Base-by-base conservation (phyloP, 2,329 filamentous ascomycete species). In the Penicillium sp. region DNA sequence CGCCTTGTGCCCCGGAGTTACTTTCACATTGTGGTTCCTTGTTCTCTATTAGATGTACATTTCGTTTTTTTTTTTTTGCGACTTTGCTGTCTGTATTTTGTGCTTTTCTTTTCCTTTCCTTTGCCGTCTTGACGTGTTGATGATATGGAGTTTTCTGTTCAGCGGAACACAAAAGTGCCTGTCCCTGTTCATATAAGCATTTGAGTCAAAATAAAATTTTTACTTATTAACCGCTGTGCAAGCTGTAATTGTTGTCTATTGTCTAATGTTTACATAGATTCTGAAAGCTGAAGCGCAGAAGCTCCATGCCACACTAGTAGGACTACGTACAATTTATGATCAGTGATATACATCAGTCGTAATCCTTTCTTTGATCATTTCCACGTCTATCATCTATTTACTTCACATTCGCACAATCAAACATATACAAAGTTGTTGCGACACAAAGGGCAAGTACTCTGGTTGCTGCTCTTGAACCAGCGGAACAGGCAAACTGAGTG, bases 391-490 rank as follows among this genome's bases (percentile, higher is more conserved):
- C 48, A 44, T 58, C 54, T 62, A 66, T 59, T 14, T 50, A 46
- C 39, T 42, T 45, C 14, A n/a, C 31, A 8, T 33, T 13, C 46
- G 57, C 31, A 39, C 36, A 29, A 16, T 34, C 55, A 71, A 62
- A 82, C 60, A 73, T 85, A 86, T 61, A 83, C 83, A 71, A 97
- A 97, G 19, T 89, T 87, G 71, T 95, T 96, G 65, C 94, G 83
- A 75, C 94, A 99, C 60, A 99, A 79, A 44, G 94, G 94, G 74
- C 94, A 99, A 45, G 89, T 93, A 67, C 90, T 94, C 68, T 91
- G 88, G 73, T 91, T 95, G 71, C 92, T 96, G 65, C 83, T 93
- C 81, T 91, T 90, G 80, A 99, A 97, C 94, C 94, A 99, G 76
- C 93, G 92, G 79, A 91, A 96, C 75, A 99, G 75, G 76, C 94